A percentile compares a stretch with the other conserved stretches of the same genome.
These are phyloP conservation scores for Stenocarpella maydis DNA, from an alignment of 2,329 filamentous ascomycete genomes.

Conservation along the genomic window DNA sequence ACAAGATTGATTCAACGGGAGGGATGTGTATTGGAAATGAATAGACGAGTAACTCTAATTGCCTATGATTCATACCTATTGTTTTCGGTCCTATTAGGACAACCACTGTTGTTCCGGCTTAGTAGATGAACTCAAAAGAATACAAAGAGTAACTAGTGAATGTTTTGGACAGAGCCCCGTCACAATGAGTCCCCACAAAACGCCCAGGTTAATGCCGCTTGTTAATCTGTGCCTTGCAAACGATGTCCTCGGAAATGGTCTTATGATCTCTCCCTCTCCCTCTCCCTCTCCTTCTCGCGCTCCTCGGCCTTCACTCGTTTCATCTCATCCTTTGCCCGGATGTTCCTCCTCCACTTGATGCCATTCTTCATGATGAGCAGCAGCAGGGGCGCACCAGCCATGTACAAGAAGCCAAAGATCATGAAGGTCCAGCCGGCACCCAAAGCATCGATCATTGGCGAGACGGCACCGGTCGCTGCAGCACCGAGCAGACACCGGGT, in stretches of 20 bases:
- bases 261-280: neutral
- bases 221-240: neutral
- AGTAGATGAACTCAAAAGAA: no score
- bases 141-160: no score
- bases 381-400: conserved; percentile 51
- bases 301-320: conserved; percentile 35
- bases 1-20: no score
- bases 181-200: neutral
- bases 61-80: no score
- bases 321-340: conserved; percentile 42
- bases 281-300: neutral
- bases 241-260: neutral
- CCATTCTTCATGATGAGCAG: conserved; percentile 53
- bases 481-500: conserved; percentile 64
- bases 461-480: conserved; percentile 58
- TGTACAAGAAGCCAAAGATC: conserved; percentile 53
- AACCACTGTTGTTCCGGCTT: no score
- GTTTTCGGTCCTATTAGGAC: no score
- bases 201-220: conserved; percentile 7
- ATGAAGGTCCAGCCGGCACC: conserved; percentile 62
- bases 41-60: neutral
- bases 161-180: neutral
- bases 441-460: conserved; percentile 59
- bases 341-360: conserved; percentile 51
- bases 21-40: neutral